Evolutionary conservation across 106 monocot species (phyloP), one percentile per base, ranked within the genome.

Genomic region (Dendrobium officinale): DNA sequence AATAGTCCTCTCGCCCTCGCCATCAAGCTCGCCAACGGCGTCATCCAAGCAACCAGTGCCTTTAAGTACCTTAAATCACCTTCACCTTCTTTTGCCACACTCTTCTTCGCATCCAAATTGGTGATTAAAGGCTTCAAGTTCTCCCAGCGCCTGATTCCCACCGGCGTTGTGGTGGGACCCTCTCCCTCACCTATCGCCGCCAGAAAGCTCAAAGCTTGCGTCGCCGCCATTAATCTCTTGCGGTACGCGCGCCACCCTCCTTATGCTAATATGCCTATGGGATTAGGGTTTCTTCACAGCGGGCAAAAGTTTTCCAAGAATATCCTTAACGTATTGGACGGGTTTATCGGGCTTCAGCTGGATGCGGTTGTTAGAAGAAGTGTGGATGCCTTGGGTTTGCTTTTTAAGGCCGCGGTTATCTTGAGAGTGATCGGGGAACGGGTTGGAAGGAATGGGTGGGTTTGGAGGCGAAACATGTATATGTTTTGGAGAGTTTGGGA

Each of bases 241-340:
- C 24, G 81, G 10, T 81, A 55, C 56, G n/a, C 51, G 1, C 51
- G 0, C 13, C 51, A 51, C 15, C 51, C 51, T 10, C 13, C 51
- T 51, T 13, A 51, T 51, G 51, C 51, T 51, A 13, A 74, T n/a
- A 66, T 80, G 74, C 55, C 75, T 56, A 13, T 84, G 16, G 86
- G 68, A 9, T 66, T 84, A 13, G 82, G 86, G 43, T 72, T 80
- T 31, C 17, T 89, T 72, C 66, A 54, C 15, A 51, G 77, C 22
- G 82, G 84, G 17, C 85, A 89, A 76, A 90, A 90, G 80, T 8
- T 90, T 5, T 87, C 85, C 59, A 87, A 85, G 83, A 87, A 90
- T 79, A 75, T 83, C 27, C 2, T 85, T 49, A 87, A 49, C 75
- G 75, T 83, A 26, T 10, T 90, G 16, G 87, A 87, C 10, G 87